A percentile compares a stretch with the other conserved stretches of the same genome.
Conservation (phyloP, 1,284 basidiomycete genomes). For the Xanthoconium separans region DNA sequence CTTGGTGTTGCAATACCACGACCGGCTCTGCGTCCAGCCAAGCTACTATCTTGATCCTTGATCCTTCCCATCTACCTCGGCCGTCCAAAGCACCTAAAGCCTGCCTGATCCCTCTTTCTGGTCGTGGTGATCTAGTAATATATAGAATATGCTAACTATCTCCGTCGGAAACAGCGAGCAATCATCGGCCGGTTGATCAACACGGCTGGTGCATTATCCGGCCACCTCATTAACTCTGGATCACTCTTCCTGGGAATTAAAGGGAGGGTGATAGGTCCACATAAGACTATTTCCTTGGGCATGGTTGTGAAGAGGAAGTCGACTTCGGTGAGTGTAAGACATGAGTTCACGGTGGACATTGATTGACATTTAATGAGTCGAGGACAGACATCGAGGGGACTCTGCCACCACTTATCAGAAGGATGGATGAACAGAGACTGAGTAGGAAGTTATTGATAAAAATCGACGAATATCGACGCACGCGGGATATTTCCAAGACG, state of each 20-base stretch:
- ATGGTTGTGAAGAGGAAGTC: conserved; percentile 2
- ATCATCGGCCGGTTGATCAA: conserved; percentile 5
- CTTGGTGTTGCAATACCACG: conserved; percentile 5
- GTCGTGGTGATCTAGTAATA: conserved; percentile 8
- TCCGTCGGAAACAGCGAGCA: conserved; percentile 2
- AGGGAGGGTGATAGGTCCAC: conserved; percentile 12
- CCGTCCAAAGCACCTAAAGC: conserved; percentile 11
- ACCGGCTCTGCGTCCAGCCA: conserved; percentile 13
- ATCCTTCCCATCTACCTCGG: background rate
- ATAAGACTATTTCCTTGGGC: background rate
- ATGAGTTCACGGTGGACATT: background rate
- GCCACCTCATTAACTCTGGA: conserved; percentile 7
- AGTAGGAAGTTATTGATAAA: background rate
- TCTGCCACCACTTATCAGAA: conserved; percentile 13
- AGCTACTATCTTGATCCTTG: conserved; percentile 1
- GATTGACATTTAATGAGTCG: background rate
- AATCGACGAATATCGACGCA: background rate
- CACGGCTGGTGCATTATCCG: conserved; percentile 13
- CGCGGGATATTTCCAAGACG: conserved; percentile 11
- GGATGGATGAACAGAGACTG: conserved; percentile 5
- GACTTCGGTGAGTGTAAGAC: conserved; percentile 2
- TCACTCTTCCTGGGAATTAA: conserved; percentile 11
- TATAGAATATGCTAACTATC: conserved; percentile 6
- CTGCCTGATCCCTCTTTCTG: background rate
- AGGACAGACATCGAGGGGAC: conserved; percentile 13